These are phyloP conservation scores for Hanseniaspora valbyensis DNA, from an alignment of 805 yeast genomes.

Conservation along the genomic window DNA sequence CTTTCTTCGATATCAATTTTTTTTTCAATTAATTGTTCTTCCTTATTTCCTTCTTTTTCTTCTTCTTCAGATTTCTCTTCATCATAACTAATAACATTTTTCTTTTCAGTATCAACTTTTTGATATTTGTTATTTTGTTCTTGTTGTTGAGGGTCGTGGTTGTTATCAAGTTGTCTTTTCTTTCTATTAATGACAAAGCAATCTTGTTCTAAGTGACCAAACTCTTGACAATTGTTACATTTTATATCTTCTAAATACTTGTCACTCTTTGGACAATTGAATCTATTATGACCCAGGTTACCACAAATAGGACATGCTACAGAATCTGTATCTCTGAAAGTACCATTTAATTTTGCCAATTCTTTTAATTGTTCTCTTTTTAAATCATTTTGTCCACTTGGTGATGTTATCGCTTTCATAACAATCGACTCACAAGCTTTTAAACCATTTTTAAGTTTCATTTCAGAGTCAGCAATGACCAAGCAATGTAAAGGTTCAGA, in stretches of 20 bases:
- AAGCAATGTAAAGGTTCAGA: constrained; percentile 84
- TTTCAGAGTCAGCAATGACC: constrained; percentile 71
- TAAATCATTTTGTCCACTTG: constrained; percentile 85
- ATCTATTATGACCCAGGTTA: constrained; percentile 50
- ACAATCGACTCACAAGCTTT: constrained; percentile 64
- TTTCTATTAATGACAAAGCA: constrained; percentile 40
- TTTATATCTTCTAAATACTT: constrained; percentile 45
- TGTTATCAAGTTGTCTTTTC: background rate
- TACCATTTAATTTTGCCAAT: constrained; percentile 88
- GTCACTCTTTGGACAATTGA: constrained; percentile 50
- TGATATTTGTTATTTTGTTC: background rate
- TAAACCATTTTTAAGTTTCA: constrained; percentile 63
- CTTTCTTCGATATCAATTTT: no score
- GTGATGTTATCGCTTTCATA: constrained; percentile 73
- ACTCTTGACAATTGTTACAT: constrained; percentile 68
- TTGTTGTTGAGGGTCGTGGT: background rate
- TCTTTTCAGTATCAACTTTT: background rate
- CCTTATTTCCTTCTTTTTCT: no score
- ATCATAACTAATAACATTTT: background rate
- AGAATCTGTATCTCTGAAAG: constrained; percentile 65
- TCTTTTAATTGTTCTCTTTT: constrained; percentile 86
- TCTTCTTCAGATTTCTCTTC: background rate
- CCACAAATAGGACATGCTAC: constrained; percentile 58
- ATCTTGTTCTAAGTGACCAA: constrained; percentile 83
- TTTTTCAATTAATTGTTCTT: no score